phyloP scores from a whole-genome alignment of 345 rosid genomes.

The Aquilaria malaccensis region DNA sequence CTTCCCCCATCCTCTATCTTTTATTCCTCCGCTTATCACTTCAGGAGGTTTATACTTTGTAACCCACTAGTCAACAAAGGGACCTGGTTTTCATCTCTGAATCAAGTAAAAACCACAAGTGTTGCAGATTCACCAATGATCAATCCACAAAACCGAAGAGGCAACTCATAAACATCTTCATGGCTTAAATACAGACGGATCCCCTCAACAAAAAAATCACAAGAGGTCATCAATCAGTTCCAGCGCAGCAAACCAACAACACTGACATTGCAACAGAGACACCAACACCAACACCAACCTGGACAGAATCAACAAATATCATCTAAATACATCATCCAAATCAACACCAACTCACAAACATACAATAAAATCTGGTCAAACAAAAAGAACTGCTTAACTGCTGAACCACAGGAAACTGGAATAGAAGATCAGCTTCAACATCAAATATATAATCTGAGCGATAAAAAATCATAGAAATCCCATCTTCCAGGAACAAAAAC shows the following conservation, averaged over 20 bases:
- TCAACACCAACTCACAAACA: not conserved
- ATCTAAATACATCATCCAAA: not conserved
- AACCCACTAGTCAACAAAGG: constrained; percentile 11
- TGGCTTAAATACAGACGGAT: constrained; percentile 21
- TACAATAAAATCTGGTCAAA: not conserved
- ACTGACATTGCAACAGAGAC: constrained; percentile 16
- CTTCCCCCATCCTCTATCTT: constrained; percentile 43
- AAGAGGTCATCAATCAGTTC: constrained; percentile 15
- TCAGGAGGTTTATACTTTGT: not conserved
- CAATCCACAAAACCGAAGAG: constrained; percentile 62
- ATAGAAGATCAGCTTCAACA: constrained; percentile 1
- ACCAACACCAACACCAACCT: constrained; percentile 16
- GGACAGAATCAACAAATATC: constrained; percentile 12
- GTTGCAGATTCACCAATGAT: constrained; percentile 21
- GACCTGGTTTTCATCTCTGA: constrained; percentile 8
- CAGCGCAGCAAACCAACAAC: constrained; percentile 11
- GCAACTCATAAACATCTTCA: constrained; percentile 52
- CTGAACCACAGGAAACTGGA: not conserved
- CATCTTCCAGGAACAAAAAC: not conserved
- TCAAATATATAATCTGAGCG: not conserved
- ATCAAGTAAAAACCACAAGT: constrained; percentile 10
- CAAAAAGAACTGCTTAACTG: not conserved
- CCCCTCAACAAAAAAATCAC: constrained; percentile 16
- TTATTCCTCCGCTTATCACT: constrained; percentile 2
- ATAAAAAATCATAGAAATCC: not conserved